phyloP scores from a whole-genome alignment of 345 rosid genomes.

The Arabis alpina region DNA sequence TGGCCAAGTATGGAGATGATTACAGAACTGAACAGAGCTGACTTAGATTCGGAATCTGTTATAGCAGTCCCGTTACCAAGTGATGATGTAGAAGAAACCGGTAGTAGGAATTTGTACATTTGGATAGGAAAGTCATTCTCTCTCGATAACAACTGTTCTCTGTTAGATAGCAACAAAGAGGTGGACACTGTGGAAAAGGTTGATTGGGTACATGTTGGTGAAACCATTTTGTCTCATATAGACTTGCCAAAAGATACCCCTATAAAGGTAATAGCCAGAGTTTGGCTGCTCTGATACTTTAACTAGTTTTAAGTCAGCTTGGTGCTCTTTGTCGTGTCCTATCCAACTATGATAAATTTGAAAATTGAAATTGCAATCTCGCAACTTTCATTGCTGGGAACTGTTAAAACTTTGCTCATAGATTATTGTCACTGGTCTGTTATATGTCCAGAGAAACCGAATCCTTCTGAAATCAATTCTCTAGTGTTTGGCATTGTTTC shows the following conservation, averaged over 20 bases:
- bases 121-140: constrained; percentile 82
- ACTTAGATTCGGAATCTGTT: constrained; percentile 68
- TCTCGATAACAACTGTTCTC: constrained; percentile 48
- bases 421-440: too few relatives aligned
- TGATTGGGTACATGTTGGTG: constrained; percentile 68
- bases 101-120: constrained; percentile 62
- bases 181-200: constrained; percentile 47
- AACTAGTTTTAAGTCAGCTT: too few relatives aligned
- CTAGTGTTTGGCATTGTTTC: too few relatives aligned
- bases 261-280: constrained; percentile 62
- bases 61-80: constrained; percentile 55
- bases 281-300: too few relatives aligned
- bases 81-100: constrained; percentile 48
- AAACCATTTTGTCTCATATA: constrained; percentile 56
- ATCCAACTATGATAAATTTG: too few relatives aligned
- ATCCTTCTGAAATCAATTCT: too few relatives aligned
- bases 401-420: too few relatives aligned
- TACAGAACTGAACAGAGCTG: constrained; percentile 45
- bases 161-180: constrained; percentile 49
- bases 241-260: constrained; percentile 68
- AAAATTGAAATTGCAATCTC: too few relatives aligned
- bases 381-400: too few relatives aligned
- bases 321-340: too few relatives aligned
- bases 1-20: constrained; percentile 83
- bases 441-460: too few relatives aligned